A percentile compares a stretch with the other conserved stretches of the same genome.
These are phyloP conservation scores for Fusarium coffeatum DNA, from an alignment of 2,329 filamentous ascomycete genomes.

Conservation along the genomic window DNA sequence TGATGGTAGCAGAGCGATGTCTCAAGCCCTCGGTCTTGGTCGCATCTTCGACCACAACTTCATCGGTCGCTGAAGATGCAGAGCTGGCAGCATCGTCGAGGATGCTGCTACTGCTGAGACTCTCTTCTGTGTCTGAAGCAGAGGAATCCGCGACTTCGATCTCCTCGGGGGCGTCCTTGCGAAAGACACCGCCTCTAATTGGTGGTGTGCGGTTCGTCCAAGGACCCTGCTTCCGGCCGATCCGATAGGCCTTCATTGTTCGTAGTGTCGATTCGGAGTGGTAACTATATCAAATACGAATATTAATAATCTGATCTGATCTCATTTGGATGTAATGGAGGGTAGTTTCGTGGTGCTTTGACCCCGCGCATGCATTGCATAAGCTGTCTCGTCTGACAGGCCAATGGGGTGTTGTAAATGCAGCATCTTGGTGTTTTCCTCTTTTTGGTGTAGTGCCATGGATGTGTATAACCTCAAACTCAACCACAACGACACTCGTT, in stretches of 20 bases:
- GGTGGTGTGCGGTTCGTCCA: slow-evolving; percentile 71
- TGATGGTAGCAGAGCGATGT: slow-evolving; percentile 13
- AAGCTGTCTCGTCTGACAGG: neutral
- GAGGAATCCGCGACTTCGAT: slow-evolving; percentile 29
- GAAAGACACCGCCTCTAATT: slow-evolving; percentile 62
- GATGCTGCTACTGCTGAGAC: neutral
- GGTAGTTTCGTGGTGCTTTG: neutral
- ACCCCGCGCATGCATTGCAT: slow-evolving; percentile 9
- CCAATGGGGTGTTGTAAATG: slow-evolving; percentile 31
- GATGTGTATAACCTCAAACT: slow-evolving; percentile 6
- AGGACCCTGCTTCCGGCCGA: slow-evolving; percentile 66
- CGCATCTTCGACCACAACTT: slow-evolving; percentile 4
- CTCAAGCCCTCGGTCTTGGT: slow-evolving; percentile 2
- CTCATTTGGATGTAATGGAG: neutral
- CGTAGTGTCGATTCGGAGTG: slow-evolving; percentile 65
- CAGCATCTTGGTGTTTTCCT: neutral
- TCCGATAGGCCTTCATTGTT: slow-evolving; percentile 70
- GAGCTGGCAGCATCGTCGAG: slow-evolving; percentile 33
- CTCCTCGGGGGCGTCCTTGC: slow-evolving; percentile 33
- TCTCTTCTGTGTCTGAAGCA: slow-evolving; percentile 35
- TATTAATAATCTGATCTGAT: slow-evolving; percentile 30
- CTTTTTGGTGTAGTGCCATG: slow-evolving; percentile 6
- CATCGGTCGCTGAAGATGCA: slow-evolving; percentile 32
- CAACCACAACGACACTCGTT: neutral
- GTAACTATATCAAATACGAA: slow-evolving; percentile 58